These are phyloP conservation scores for Boletus patriciae DNA, from an alignment of 768 basidiomycete species.

Conservation along the genomic window DNA sequence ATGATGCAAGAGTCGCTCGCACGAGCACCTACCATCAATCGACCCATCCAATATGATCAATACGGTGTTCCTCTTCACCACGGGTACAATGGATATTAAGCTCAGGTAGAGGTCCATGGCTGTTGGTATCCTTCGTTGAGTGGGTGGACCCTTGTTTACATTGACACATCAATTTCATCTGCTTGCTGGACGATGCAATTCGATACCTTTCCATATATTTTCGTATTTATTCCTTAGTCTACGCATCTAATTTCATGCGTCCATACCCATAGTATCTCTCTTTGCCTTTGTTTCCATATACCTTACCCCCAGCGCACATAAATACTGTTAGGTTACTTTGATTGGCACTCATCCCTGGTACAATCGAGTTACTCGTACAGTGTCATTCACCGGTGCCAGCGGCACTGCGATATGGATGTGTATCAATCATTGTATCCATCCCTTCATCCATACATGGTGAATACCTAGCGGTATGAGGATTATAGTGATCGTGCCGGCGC, in stretches of 20 bases:
- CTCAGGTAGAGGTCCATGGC: background rate
- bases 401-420: conserved; percentile 8
- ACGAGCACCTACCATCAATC: conserved; percentile 44
- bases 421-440: conserved; percentile 22
- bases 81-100: conserved; percentile 30
- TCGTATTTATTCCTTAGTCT: background rate
- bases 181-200: conserved; percentile 37
- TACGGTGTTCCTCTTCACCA: conserved; percentile 64
- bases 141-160: background rate
- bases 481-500: conserved; percentile 6
- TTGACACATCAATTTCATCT: conserved; percentile 8
- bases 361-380: conserved; percentile 3
- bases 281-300: conserved; percentile 1
- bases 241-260: conserved; percentile 11
- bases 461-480: conserved; percentile 21
- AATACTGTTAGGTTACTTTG: conserved; percentile 11
- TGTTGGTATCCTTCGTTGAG: background rate
- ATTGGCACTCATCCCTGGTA: conserved; percentile 6
- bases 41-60: conserved; percentile 50
- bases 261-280: conserved; percentile 23
- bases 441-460: conserved; percentile 24
- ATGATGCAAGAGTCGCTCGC: conserved; percentile 42
- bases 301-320: background rate
- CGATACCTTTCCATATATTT: background rate
- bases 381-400: background rate